phyloP scores from a whole-genome alignment of 164 flowering plant species.

The Dillenia turbinata region DNA sequence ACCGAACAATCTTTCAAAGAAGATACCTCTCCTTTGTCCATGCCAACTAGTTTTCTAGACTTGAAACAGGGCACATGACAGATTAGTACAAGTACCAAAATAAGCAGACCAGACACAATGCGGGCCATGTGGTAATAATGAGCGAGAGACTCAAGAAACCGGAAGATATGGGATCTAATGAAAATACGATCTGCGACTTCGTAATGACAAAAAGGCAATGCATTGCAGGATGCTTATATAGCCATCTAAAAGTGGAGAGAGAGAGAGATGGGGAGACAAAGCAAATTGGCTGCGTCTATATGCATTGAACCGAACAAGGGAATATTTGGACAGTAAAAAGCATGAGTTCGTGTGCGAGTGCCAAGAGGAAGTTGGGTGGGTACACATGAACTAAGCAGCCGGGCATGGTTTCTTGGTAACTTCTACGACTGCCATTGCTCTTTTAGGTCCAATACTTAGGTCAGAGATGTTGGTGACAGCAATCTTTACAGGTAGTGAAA shows the following conservation, averaged over 20 bases:
- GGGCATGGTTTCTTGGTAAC: no score
- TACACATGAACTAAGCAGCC: no score
- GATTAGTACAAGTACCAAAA: conserved; percentile 2
- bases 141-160: background rate
- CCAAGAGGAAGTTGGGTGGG: no score
- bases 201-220: background rate
- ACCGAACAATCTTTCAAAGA: conserved; percentile 1
- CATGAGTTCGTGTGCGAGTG: no score
- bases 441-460: no score
- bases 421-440: no score
- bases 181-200: background rate
- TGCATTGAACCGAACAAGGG: background rate
- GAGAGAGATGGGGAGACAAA: background rate
- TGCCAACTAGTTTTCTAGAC: background rate
- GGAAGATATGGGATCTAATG: background rate
- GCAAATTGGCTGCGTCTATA: background rate
- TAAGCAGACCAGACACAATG: background rate
- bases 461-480: no score
- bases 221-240: conserved; percentile 10
- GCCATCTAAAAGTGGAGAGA: background rate
- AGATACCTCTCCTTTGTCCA: background rate
- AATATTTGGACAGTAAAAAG: no score
- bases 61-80: background rate
- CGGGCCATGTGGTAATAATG: conserved; percentile 2
- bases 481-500: no score